phyloP scores from a whole-genome alignment of 768 basidiomycete genomes.

The Mycena rebaudengoi region DNA sequence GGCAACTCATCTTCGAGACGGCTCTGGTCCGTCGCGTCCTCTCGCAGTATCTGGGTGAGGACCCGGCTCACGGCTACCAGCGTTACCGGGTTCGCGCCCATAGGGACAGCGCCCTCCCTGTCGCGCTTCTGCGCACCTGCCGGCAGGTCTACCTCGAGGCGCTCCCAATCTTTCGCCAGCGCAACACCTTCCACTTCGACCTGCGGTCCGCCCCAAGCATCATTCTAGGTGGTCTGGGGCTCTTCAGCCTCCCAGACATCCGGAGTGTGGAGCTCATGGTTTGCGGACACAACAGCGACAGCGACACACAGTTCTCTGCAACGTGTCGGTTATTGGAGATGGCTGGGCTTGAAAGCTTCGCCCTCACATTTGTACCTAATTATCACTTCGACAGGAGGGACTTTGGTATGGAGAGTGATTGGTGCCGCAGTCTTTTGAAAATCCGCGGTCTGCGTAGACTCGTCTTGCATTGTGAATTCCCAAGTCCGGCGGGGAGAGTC shows the following conservation, averaged over 20 bases:
- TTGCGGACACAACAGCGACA: not conserved
- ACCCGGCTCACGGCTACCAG: too few relatives aligned
- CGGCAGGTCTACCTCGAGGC: constrained; percentile 3
- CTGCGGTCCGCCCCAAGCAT: not conserved
- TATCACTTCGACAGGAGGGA: not conserved
- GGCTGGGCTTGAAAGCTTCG: not conserved
- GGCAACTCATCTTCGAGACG: too few relatives aligned
- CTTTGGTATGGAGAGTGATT: not conserved
- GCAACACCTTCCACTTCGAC: not conserved
- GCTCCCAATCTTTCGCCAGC: not conserved
- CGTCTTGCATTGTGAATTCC: too few relatives aligned
- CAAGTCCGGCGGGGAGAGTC: too few relatives aligned
- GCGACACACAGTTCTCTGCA: too few relatives aligned
- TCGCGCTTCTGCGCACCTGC: not conserved
- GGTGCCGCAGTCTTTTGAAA: not conserved
- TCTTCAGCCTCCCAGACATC: not conserved
- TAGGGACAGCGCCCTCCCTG: too few relatives aligned
- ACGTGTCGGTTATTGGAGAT: too few relatives aligned
- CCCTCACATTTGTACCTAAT: not conserved
- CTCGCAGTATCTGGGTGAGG: too few relatives aligned
- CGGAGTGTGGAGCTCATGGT: not conserved
- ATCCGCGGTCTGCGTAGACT: not conserved
- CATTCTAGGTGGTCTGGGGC: not conserved
- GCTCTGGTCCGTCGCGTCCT: too few relatives aligned
- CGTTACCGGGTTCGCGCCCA: too few relatives aligned